Percentiles rank a stretch among this genome's conserved stretches.
phyloP scores from a whole-genome alignment of 2,329 filamentous ascomycete species.

The Diplodia sapinea region DNA sequence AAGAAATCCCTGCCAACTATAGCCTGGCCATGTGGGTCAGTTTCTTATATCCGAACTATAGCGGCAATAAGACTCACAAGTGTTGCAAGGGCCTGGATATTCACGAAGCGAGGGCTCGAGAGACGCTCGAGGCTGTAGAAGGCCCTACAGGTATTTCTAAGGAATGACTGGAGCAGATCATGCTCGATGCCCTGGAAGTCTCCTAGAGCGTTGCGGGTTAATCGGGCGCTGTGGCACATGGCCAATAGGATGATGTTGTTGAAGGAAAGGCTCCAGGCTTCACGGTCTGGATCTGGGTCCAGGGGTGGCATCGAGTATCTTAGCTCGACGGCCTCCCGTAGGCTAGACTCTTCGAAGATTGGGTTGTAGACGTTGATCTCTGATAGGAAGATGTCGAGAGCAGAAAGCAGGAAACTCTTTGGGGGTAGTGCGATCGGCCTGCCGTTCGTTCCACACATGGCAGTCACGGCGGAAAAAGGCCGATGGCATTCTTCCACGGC shows the following conservation, averaged over 20 bases:
- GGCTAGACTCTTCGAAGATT: conserved; percentile 4
- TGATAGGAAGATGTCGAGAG: background rate
- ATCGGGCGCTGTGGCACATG: conserved; percentile 3
- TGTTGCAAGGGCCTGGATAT: conserved; percentile 7
- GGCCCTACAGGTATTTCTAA: background rate
- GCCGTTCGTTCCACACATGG: background rate
- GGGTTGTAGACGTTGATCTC: conserved; percentile 11
- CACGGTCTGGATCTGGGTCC: background rate
- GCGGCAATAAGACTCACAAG: background rate
- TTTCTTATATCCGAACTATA: background rate
- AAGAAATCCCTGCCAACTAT: background rate
- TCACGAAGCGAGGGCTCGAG: background rate
- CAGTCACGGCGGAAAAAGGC: background rate
- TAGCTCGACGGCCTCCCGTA: conserved; percentile 4
- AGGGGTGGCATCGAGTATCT: background rate
- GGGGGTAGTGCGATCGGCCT: conserved; percentile 1
- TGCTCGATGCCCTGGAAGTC: conserved; percentile 16
- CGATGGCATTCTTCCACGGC: conserved; percentile 2
- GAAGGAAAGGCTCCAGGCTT: conserved; percentile 10
- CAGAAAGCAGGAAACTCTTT: conserved; percentile 4
- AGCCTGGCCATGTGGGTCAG: background rate
- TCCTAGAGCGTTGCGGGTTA: background rate
- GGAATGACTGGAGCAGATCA: background rate
- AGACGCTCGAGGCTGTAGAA: conserved; percentile 7
- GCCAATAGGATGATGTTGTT: conserved; percentile 12